These are phyloP conservation scores for Anisodus tanguticus DNA, from an alignment of 257 asterid species.

Conservation along the genomic window DNA sequence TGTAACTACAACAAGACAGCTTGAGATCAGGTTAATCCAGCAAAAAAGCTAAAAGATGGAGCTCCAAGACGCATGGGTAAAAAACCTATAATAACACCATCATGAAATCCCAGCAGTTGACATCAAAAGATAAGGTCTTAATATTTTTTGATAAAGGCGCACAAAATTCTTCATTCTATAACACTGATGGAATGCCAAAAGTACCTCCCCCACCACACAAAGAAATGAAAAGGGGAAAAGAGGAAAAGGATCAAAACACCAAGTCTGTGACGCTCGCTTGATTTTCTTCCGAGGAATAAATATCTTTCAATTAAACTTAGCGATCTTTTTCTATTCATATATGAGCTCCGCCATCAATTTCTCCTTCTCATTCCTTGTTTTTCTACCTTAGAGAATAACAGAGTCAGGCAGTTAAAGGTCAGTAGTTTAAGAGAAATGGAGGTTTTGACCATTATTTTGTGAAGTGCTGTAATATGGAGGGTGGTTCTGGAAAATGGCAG, in stretches of 20 bases:
- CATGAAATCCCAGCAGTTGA: not conserved
- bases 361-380: constrained; percentile 14
- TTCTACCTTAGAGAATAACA: not conserved
- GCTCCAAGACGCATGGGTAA: not conserved
- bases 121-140: not conserved
- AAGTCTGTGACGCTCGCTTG: not conserved
- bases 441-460: constrained; percentile 17
- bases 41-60: not conserved
- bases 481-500: not conserved
- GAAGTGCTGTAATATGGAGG: not conserved
- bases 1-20: not conserved
- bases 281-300: not conserved
- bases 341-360: constrained; percentile 22
- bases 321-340: not conserved
- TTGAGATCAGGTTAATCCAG: not conserved
- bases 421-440: not conserved
- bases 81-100: not conserved
- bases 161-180: not conserved
- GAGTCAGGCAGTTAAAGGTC: not conserved
- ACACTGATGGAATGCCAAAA: not conserved
- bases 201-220: not conserved
- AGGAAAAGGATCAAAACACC: not conserved
- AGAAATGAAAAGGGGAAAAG: not conserved
- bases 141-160: not conserved
- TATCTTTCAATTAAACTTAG: not conserved